Evolutionary conservation across 2,329 filamentous ascomycete species (phyloP).

Genomic region (Rhynchosporium graminicola): DNA sequence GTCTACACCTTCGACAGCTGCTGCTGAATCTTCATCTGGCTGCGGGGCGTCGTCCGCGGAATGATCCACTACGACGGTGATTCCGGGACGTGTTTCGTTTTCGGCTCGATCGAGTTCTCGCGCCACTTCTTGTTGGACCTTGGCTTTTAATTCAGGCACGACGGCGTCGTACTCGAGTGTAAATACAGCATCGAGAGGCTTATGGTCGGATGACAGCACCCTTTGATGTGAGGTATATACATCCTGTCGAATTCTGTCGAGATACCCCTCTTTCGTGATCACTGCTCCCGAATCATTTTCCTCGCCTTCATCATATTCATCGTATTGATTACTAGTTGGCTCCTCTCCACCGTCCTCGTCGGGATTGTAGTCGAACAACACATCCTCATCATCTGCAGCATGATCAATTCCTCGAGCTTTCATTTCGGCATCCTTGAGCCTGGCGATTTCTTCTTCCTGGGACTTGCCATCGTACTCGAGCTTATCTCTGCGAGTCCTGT

Average conservation of each 20-base stretch:
- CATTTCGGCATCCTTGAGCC: slow-evolving; percentile 81
- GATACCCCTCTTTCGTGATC: slow-evolving; percentile 58
- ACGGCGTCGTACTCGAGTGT: slow-evolving; percentile 84
- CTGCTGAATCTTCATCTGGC: slow-evolving; percentile 31
- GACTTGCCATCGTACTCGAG: slow-evolving; percentile 63
- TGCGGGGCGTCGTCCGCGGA: slow-evolving; percentile 38
- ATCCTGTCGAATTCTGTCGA: slow-evolving; percentile 57
- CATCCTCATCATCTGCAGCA: slow-evolving; percentile 73
- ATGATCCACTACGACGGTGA: slow-evolving; percentile 79
- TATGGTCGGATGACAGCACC: slow-evolving; percentile 92
- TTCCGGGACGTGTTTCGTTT: slow-evolving; percentile 81
- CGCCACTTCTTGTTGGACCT: slow-evolving; percentile 82
- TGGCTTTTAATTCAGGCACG: slow-evolving; percentile 79
- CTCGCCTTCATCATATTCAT: slow-evolving; percentile 53
- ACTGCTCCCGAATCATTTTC: slow-evolving; percentile 47
- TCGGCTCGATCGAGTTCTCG: slow-evolving; percentile 86
- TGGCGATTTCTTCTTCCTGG: slow-evolving; percentile 65
- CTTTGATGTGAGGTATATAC: slow-evolving; percentile 86
- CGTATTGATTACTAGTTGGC: slow-evolving; percentile 42
- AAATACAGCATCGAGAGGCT: slow-evolving; percentile 84
- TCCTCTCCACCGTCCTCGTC: slow-evolving; percentile 68
- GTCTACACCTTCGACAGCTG: slow-evolving; percentile 59
- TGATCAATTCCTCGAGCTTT: slow-evolving; percentile 74
- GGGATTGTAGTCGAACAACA: slow-evolving; percentile 89
- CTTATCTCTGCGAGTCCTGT: slow-evolving; percentile 72